phyloP scores from a whole-genome alignment of 2,329 filamentous ascomycete species.

The Aureobasidium sp. region DNA sequence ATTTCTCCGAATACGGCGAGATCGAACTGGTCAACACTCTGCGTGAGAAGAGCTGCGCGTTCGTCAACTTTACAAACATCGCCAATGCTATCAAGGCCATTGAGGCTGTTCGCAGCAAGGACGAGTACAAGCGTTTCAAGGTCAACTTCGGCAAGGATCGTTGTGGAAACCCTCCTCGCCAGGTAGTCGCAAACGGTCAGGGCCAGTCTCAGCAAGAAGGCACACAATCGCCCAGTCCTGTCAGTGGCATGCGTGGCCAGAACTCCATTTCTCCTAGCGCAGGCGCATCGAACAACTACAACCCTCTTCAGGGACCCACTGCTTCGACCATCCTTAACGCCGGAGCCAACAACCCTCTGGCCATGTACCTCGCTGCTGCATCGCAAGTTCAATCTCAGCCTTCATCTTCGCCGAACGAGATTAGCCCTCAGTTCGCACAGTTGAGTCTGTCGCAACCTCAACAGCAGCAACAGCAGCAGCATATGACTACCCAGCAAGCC shows the following conservation, averaged over 20 bases:
- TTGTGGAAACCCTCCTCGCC: constrained; percentile 90
- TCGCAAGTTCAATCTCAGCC: constrained; percentile 56
- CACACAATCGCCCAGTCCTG: constrained; percentile 46
- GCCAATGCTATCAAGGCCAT: constrained; percentile 99
- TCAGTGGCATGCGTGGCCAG: constrained; percentile 50
- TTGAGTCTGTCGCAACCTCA: constrained; percentile 46
- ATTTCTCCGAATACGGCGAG: constrained; percentile 95
- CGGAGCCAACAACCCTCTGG: constrained; percentile 76
- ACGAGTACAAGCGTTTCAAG: constrained; percentile 98
- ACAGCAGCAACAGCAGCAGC: constrained; percentile 17
- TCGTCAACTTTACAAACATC: constrained; percentile 99
- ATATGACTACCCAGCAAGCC: constrained; percentile 65
- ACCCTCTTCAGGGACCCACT: constrained; percentile 53
- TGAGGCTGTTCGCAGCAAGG: constrained; percentile 85
- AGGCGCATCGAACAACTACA: constrained; percentile 46
- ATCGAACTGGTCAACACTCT: constrained; percentile 96
- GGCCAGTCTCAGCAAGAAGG: constrained; percentile 57
- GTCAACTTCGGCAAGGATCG: constrained; percentile 99
- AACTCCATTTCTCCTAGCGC: constrained; percentile 55
- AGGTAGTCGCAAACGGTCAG: constrained; percentile 54
- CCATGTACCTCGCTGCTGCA: constrained; percentile 62
- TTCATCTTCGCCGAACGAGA: constrained; percentile 23
- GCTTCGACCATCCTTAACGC: constrained; percentile 70
- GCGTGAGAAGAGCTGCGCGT: constrained; percentile 97
- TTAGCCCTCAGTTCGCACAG: constrained; percentile 29